phyloP scores from a whole-genome alignment of 73 alveolate genomes.

The Paramecium primaurelia region DNA sequence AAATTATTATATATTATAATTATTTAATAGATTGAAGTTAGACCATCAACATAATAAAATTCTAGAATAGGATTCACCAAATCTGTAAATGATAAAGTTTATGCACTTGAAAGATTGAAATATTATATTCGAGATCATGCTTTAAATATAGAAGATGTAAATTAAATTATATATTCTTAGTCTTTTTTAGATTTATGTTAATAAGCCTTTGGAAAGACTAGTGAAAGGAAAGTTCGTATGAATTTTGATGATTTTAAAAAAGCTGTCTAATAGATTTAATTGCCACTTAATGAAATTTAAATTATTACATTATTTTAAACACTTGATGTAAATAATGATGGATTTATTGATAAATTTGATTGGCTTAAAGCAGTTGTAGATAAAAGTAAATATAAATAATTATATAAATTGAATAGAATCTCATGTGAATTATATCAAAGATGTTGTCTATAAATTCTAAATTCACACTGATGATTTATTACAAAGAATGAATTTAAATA shows the following conservation, averaged over 20 bases:
- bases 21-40: background rate
- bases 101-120: conserved; percentile 53
- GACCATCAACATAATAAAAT: background rate
- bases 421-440: conserved; percentile 54
- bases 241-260: conserved; percentile 45
- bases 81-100: conserved; percentile 21
- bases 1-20: background rate
- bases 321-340: conserved; percentile 68
- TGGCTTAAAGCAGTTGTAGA: conserved; percentile 53
- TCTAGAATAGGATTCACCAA: background rate
- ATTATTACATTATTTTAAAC: conserved; percentile 43
- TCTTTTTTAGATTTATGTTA: conserved; percentile 54
- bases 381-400: conserved; percentile 3
- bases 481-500: conserved; percentile 47
- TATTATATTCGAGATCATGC: conserved; percentile 53
- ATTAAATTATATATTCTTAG: background rate
- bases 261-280: conserved; percentile 36
- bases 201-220: conserved; percentile 57
- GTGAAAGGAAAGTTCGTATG: conserved; percentile 43
- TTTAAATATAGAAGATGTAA: conserved; percentile 54
- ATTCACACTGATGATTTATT: conserved; percentile 60
- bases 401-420: background rate
- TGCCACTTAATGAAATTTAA: conserved; percentile 41
- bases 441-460: conserved; percentile 53
- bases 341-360: conserved; percentile 62